Percentiles rank a stretch among this genome's conserved stretches.
Conservation (phyloP, 192 early-diverging fungal genomes). For the Backusella circina region DNA sequence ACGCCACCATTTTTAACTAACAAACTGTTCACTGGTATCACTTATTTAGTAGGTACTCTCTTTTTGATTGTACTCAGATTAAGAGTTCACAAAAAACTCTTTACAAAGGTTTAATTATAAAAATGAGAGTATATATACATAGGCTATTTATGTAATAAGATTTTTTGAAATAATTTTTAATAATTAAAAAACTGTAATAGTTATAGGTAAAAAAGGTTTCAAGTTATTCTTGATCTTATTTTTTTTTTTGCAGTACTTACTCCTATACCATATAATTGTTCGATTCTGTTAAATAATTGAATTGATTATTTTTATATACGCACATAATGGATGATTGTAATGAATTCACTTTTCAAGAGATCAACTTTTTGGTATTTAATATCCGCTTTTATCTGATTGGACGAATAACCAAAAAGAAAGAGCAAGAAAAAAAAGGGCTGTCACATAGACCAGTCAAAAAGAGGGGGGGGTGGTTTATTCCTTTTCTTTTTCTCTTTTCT, state of each 20-base stretch:
- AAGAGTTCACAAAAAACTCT: neutral
- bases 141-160: neutral
- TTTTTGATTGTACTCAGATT: slow-evolving; percentile 12
- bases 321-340: no score
- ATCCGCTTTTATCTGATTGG: neutral
- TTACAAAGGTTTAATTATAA: slow-evolving; percentile 1
- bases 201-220: neutral
- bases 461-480: neutral
- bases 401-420: neutral
- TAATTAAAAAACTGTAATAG: neutral
- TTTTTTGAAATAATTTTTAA: neutral
- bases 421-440: neutral
- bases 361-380: neutral
- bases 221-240: no score
- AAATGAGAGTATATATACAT: neutral
- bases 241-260: no score
- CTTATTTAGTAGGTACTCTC: neutral
- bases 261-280: no score
- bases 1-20: slow-evolving; percentile 28
- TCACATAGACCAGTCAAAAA: neutral
- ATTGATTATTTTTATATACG: no score
- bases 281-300: no score
- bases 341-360: neutral
- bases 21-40: slow-evolving; percentile 37
- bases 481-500: neutral